Base-by-base conservation (phyloP, 75 land plant species). In the Cupressus sempervirens region DNA sequence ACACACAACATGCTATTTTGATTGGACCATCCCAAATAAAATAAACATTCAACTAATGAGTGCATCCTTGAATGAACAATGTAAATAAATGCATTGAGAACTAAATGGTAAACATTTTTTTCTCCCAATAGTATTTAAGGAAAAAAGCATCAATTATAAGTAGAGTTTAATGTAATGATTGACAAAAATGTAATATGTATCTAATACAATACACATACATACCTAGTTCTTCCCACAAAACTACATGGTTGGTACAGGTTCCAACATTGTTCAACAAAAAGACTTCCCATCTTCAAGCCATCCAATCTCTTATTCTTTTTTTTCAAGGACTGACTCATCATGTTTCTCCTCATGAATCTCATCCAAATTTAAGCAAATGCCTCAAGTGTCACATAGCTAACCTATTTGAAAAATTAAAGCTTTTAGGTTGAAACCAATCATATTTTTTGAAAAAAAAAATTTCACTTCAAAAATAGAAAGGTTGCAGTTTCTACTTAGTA, bases 261-360 rank as follows among this genome's bases (percentile, higher is more conserved):
- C 99, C 90, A 98, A 98, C 99, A 98, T 98, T 34, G 82, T 50
- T 81, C 98, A 98, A 46, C 83, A 86, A 56, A 96, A 95, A 20
- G 99, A 89, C 81, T 84, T 88, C 29, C 93, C 99, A 85, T 85
- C 88, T 68, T 93, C 93, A 82, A 94, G 34, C 26, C 65, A 30
- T 82, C 56, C 62, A 83, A 82, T 68, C 56, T 72, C 34, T 41
- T 41, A 43, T 75, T 84, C 89, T 52, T 90, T 93, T 85, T 74
- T 87, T 84, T 85, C 89, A 13, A 56, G 48, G 76, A 67, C 89
- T 65, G 84, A 40, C 76, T 83, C 89, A 79, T 23, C 56, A 45
- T 88, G 90, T 85, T 88, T 80, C 85, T 86, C 82, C 92, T n/a
- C n/a, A n/a, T n/a, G n/a, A n/a, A n/a, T n/a, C n/a, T n/a, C n/a